phyloP scores from a whole-genome alignment of 2,329 filamentous ascomycete genomes.

The Cadophora sp. region DNA sequence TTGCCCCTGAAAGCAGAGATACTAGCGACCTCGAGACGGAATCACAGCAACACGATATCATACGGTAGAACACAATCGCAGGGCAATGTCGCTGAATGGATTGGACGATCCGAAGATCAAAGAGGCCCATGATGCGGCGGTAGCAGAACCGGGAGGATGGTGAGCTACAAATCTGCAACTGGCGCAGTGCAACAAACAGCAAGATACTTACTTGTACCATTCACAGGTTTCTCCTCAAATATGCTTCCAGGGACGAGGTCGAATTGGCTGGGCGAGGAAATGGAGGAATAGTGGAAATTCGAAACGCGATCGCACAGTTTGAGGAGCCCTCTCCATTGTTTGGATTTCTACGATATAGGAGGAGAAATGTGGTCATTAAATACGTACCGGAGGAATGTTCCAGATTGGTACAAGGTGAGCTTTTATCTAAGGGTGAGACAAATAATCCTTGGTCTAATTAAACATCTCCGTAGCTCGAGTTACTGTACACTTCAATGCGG shows the following conservation, averaged over 20 bases:
- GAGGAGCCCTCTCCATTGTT: slow-evolving; percentile 88
- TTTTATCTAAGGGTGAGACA: not conserved
- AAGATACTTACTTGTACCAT: slow-evolving; percentile 28
- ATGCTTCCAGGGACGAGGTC: slow-evolving; percentile 86
- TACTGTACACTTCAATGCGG: slow-evolving; percentile 71
- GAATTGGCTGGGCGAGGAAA: slow-evolving; percentile 78
- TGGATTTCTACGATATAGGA: slow-evolving; percentile 87
- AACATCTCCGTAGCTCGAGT: slow-evolving; percentile 71
- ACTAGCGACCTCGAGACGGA: slow-evolving; percentile 16
- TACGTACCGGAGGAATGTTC: slow-evolving; percentile 92
- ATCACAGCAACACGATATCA: slow-evolving; percentile 22
- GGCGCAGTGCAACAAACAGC: not conserved
- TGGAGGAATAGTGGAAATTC: slow-evolving; percentile 84
- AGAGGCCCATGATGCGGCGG: slow-evolving; percentile 82
- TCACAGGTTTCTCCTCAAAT: slow-evolving; percentile 90
- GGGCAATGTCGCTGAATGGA: slow-evolving; percentile 91
- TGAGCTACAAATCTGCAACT: slow-evolving; percentile 48
- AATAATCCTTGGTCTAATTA: slow-evolving; percentile 27
- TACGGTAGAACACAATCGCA: slow-evolving; percentile 25
- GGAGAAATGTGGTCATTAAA: slow-evolving; percentile 90
- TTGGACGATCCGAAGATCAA: slow-evolving; percentile 81
- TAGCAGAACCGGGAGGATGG: slow-evolving; percentile 92
- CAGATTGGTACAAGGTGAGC: slow-evolving; percentile 85
- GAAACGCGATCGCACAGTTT: slow-evolving; percentile 78
- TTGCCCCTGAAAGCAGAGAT: slow-evolving; percentile 39